Evolutionary conservation across 108 stramenopile species (phyloP), one percentile per base, ranked within the genome.

Genomic region (Asterionellopsis glacialis): DNA sequence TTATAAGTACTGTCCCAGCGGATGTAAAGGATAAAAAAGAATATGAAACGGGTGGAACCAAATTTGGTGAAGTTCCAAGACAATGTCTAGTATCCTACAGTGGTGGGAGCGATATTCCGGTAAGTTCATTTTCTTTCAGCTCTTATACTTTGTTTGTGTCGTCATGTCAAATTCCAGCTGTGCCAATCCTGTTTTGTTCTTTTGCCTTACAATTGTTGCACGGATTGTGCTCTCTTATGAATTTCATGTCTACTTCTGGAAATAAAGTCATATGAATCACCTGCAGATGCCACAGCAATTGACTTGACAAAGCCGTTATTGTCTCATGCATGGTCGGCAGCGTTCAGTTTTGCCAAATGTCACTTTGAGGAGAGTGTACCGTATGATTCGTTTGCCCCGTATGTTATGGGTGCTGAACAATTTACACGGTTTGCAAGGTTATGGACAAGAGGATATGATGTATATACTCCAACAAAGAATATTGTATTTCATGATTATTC

Each of bases 311-410:
- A 61, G 18, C 90, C 93, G 0, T 68, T 91, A n/a, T 57, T 97
- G 55, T 78, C 92, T 1, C 77, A 85, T 52, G 65, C 88, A 9
- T 96, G 92, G 83, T 88, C 89, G 12, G 82, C 95, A 5, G 93
- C 87, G 9, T 91, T 96, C 59, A 79, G 83, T 22, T 98, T 98
- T 80, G 75, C 85, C 61, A 91, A 91, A 51, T 98, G 97, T 62
- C 97, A 98, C 54, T 73, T 91, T 39, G 95, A 96, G 77, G 83
- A 87, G 63, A 76, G 79, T 47, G 94, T 88, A 4, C 95, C 95
- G 7, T 93, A 96, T 52, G 97, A 98, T 78, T 90, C 93, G 1
- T 83, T 95, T 54, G 67, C 91, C 10, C 79, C 62, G 0, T 88
- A 86, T 51, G 76, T 96, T 21, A 78, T 95, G 57, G 89, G 91